phyloP scores from a whole-genome alignment of 1,139 yeast species.

The Debaryomycetaceae sp. region DNA sequence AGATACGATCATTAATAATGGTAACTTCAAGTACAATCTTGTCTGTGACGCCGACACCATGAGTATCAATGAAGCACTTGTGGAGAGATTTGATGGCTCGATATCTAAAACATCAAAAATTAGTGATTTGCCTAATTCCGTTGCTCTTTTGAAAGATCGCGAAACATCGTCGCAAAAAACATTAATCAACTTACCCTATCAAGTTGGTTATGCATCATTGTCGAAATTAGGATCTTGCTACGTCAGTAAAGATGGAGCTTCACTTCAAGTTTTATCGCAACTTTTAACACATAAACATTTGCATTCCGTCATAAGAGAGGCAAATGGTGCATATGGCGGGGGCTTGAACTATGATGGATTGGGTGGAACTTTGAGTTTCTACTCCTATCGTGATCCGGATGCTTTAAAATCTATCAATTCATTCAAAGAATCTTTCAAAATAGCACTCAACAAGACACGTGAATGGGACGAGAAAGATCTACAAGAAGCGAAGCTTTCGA shows the following conservation, averaged over 20 bases:
- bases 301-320: conserved; percentile 87
- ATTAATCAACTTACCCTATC: conserved; percentile 76
- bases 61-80: conserved; percentile 36
- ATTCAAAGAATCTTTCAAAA: conserved; percentile 54
- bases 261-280: conserved; percentile 78
- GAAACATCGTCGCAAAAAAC: conserved; percentile 22
- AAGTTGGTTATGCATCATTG: conserved; percentile 78
- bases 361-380: conserved; percentile 77
- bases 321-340: conserved; percentile 98
- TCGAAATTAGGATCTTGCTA: conserved; percentile 69
- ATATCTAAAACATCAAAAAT: conserved; percentile 7
- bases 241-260: conserved; percentile 72
- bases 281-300: conserved; percentile 77
- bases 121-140: conserved; percentile 9
- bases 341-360: conserved; percentile 83
- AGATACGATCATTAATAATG: conserved; percentile 32
- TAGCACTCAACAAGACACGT: conserved; percentile 44
- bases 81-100: conserved; percentile 31
- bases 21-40: conserved; percentile 48
- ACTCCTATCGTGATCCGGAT: conserved; percentile 92
- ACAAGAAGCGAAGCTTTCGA: conserved; percentile 84
- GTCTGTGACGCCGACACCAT: conserved; percentile 53
- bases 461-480: conserved; percentile 56
- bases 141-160: not conserved
- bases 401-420: conserved; percentile 66